Percentiles rank a stretch among this genome's conserved stretches.
Evolutionary conservation across 2,329 filamentous ascomycete genomes (phyloP).

Genomic region (Aspergillus sp.): DNA sequence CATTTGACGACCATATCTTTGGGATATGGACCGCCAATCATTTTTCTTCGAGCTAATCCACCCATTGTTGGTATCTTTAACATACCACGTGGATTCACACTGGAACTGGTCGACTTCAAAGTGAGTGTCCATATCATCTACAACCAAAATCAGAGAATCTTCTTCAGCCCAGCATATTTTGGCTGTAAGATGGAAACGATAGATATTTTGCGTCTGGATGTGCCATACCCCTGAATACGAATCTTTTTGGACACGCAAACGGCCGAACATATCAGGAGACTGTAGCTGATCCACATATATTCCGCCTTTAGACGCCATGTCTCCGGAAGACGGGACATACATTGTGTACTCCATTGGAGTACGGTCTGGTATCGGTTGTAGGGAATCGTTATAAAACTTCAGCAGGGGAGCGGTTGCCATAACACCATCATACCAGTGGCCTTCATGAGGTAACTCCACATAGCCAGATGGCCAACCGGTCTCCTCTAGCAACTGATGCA

Average conservation of each 20-base stretch:
- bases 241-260: slow-evolving; percentile 42
- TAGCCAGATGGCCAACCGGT: slow-evolving; percentile 46
- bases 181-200: slow-evolving; percentile 36
- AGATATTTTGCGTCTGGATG: slow-evolving; percentile 46
- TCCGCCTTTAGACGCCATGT: slow-evolving; percentile 54
- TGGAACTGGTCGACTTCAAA: slow-evolving; percentile 18
- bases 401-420: slow-evolving; percentile 53
- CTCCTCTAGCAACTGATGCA: slow-evolving; percentile 51
- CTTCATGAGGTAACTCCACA: slow-evolving; percentile 49
- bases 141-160: slow-evolving; percentile 16
- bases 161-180: background rate
- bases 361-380: slow-evolving; percentile 2
- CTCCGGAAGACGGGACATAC: slow-evolving; percentile 52
- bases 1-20: slow-evolving; percentile 50
- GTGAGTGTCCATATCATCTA: slow-evolving; percentile 17
- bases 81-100: slow-evolving; percentile 23
- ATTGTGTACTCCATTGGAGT: slow-evolving; percentile 46
- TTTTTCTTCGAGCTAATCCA: slow-evolving; percentile 24
- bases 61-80: slow-evolving; percentile 17
- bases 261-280: slow-evolving; percentile 53
- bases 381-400: slow-evolving; percentile 48
- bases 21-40: slow-evolving; percentile 26
- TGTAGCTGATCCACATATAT: slow-evolving; percentile 52
- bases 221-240: slow-evolving; percentile 30
- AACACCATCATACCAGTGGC: slow-evolving; percentile 57